Base-by-base conservation (phyloP, 768 basidiomycete species). In the Termitomyces sp. region DNA sequence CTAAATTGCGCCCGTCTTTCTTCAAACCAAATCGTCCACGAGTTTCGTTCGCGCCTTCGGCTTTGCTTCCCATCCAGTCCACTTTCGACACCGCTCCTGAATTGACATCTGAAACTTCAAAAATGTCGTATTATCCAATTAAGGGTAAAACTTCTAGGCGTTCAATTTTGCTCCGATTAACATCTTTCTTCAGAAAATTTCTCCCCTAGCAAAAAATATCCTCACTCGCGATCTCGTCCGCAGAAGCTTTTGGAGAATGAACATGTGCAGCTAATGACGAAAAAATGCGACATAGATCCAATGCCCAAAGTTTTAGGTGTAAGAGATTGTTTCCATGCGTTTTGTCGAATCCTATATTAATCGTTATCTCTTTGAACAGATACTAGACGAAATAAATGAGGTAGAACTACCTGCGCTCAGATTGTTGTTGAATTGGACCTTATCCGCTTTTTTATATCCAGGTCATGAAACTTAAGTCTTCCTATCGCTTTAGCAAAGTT, bases 321-420 rank as follows among this genome's bases (percentile, higher is more conserved):
- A 60, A 69, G 71, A 57, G 12, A 21, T 4, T 7, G 19, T 29
- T 21, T 35, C 11, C 51, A 6, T 21, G 19, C 7, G 17, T 54
- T 25, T 41, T 37, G 32, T 37, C 27, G 10, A 21, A 32, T 38
- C 42, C 14, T 23, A 21, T 43, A 35, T 47, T 21, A 29, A 45
- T 40, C 32, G 55, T 46, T 50, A 35, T 54, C 17, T 35, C 51
- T 31, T 35, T 23, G 37, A 38, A 37, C 46, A 85, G 83, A 71
- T 81, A 52, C 68, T 86, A 52, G 68, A 74, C 31, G 74, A 82
- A 59, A 79, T 87, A 16, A 76, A 80, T 49, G 65, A 78, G 64
- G 84, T 76, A 65, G 41, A 63, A 46, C 25, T 2, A 7, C 42
- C 14, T 45, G 37, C 10, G 37, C 12, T 51, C 41, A 29, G 2